phyloP scores from a whole-genome alignment of 2,329 filamentous ascomycete genomes.

The Lachnellula occidentalis region DNA sequence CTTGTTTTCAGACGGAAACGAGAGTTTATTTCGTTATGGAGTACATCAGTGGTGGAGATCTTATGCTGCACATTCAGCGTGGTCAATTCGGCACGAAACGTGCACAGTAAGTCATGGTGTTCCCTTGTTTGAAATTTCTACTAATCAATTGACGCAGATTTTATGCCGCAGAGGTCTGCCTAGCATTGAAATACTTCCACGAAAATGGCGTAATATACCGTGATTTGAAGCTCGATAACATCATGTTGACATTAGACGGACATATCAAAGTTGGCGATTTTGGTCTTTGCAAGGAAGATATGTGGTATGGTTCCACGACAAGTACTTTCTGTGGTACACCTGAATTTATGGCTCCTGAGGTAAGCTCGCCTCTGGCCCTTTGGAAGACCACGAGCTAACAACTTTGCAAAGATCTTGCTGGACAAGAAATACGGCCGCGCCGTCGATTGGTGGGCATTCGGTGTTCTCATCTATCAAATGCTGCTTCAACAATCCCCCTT shows the following conservation, averaged over 20 bases:
- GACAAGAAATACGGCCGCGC: conserved; percentile 98
- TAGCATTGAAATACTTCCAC: conserved; percentile 98
- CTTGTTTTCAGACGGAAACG: conserved; percentile 98
- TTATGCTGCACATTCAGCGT: conserved; percentile 98
- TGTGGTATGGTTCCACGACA: conserved; percentile 97
- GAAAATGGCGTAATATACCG: conserved; percentile 98
- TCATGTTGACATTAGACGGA: conserved; percentile 87
- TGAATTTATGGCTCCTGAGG: conserved; percentile 98
- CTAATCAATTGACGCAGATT: conserved; percentile 52
- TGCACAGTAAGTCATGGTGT: conserved; percentile 66
- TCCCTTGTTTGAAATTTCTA: conserved; percentile 3
- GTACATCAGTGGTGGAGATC: conserved; percentile 95
- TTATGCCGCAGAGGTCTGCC: conserved; percentile 93
- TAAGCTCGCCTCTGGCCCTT: conserved; percentile 61
- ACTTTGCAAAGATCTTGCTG: conserved; percentile 66
- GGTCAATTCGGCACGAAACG: conserved; percentile 94
- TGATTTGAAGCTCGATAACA: conserved; percentile 78
- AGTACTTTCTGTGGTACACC: conserved; percentile 99
- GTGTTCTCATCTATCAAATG: conserved; percentile 99
- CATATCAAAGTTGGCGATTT: conserved; percentile 99
- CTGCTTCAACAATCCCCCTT: conserved; percentile 97
- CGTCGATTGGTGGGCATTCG: conserved; percentile 99
- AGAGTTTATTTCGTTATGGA: conserved; percentile 99
- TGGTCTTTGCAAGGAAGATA: conserved; percentile 98
- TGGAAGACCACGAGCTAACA: conserved; percentile 70